Base-by-base conservation (phyloP, 768 basidiomycete species). In the Strobilomyces echinocephalus region DNA sequence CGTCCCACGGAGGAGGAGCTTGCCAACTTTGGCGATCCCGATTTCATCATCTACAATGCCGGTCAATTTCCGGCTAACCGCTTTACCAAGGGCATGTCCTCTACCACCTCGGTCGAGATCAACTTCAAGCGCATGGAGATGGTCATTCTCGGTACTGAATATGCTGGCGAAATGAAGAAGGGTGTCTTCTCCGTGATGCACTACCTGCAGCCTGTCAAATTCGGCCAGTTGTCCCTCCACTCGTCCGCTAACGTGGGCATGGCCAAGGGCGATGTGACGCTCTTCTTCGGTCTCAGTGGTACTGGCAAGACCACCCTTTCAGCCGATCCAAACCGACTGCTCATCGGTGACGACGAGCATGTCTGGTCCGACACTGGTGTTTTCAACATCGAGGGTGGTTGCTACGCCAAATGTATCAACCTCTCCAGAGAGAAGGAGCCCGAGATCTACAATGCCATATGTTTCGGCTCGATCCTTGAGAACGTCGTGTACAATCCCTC, bases 101-200 rank as follows among this genome's bases (percentile, higher is more conserved):
- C 94, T 10, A 91, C 94, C 30, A 98, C 97, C 7, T 97, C 95
- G 3, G 95, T 99, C 46, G 95, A 97, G 76, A 92, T 99, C 79
- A 99, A 99, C 83, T 98, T 99, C 76, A 97, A 97, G 80, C 91
- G 97, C 38, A 97, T 94, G 93, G 97, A 99, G 74, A 99, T 99
- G 97, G 95, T 99, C 65, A 98, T 99, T 67, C 91, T 99, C 63
- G 95, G 91, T 51, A 95, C 93, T 26, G 94, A 97, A 69, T 97
- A 97, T 67, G 94, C 94, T 30, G 94, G 94, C 47, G 94, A 99
- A 78, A 99, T 99, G 97, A 99, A 99, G 79, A 99, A 99, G 84
- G 97, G 97, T 67, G 91, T 99, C 70, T 99, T 99, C 79, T 92
- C 89, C 41, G 94, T 99, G 63, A 99, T 99, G 95, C 95, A 99